These are phyloP conservation scores for Mycena kentingensis DNA, from an alignment of 768 basidiomycete genomes.

Conservation along the genomic window DNA sequence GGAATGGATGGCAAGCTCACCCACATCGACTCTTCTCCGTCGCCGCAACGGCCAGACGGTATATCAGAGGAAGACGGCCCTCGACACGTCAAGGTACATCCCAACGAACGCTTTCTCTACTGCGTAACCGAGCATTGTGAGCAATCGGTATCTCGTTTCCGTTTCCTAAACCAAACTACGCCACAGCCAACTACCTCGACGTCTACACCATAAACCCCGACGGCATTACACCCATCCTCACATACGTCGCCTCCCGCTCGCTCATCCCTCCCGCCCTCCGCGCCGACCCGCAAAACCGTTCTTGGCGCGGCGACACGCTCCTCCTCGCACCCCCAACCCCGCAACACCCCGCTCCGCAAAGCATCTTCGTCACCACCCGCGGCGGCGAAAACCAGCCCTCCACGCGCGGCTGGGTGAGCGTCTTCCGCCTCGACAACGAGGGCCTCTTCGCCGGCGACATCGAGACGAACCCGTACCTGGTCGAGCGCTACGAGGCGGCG, in stretches of 20 bases:
- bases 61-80: constrained; percentile 43
- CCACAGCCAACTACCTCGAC: constrained; percentile 49
- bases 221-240: constrained; percentile 15
- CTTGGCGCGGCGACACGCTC: constrained; percentile 31
- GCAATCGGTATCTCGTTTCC: constrained; percentile 13
- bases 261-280: constrained; percentile 27
- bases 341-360: constrained; percentile 36
- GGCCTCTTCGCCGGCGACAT: constrained; percentile 34
- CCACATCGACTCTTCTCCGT: constrained; percentile 39
- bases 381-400: constrained; percentile 35
- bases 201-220: constrained; percentile 38
- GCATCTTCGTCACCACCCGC: constrained; percentile 51
- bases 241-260: constrained; percentile 26
- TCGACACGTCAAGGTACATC: constrained; percentile 54
- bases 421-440: constrained; percentile 42
- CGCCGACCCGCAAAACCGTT: neutral
- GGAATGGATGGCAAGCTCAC: constrained; percentile 35
- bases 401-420: constrained; percentile 44
- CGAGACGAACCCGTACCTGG: constrained; percentile 25
- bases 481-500: constrained; percentile 44
- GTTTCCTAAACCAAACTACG: neutral
- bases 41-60: constrained; percentile 37
- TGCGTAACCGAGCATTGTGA: constrained; percentile 55
- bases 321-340: constrained; percentile 39
- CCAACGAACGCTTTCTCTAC: constrained; percentile 52